phyloP scores from a whole-genome alignment of 495 filamentous ascomycete species.

The Thermochaetoides thermophila region DNA sequence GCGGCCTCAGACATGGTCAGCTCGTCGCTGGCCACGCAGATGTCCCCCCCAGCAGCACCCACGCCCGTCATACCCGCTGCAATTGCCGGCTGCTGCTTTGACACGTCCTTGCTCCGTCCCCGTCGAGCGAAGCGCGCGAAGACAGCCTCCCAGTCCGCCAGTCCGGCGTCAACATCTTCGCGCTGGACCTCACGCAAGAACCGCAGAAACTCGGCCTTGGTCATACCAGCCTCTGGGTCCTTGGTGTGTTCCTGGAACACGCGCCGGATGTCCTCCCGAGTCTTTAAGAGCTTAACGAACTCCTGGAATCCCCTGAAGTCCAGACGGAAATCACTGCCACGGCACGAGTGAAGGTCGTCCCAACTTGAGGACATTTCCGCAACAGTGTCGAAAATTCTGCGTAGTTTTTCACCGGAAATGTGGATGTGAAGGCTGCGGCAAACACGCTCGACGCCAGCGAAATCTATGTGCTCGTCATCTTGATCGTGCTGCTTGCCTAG shows the following conservation, averaged over 20 bases:
- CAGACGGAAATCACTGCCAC: slow-evolving; percentile 37
- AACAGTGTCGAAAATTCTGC: slow-evolving; percentile 59
- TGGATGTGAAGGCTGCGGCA: slow-evolving; percentile 84
- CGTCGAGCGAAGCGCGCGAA: slow-evolving; percentile 61
- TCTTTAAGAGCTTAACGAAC: slow-evolving; percentile 70
- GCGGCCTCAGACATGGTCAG: slow-evolving; percentile 56
- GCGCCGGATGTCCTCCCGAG: slow-evolving; percentile 60
- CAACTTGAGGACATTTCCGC: slow-evolving; percentile 53
- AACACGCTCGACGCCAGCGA: slow-evolving; percentile 60
- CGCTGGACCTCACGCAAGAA: slow-evolving; percentile 65
- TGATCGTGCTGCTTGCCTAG: slow-evolving; percentile 38
- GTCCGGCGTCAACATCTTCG: slow-evolving; percentile 55
- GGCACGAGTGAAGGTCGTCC: slow-evolving; percentile 6
- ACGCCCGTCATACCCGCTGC: too few relatives aligned
- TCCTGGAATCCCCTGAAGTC: slow-evolving; percentile 63
- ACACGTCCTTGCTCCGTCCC: slow-evolving; percentile 38
- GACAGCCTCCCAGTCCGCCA: slow-evolving; percentile 50
- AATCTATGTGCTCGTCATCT: slow-evolving; percentile 56
- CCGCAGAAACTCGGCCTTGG: slow-evolving; percentile 50
- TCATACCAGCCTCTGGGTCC: slow-evolving; percentile 46
- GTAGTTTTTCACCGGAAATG: slow-evolving; percentile 58
- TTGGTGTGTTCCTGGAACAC: slow-evolving; percentile 45
- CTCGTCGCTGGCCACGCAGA: too few relatives aligned
- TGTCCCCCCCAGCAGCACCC: too few relatives aligned
- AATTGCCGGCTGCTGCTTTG: slow-evolving; percentile 22